Evolutionary conservation across 2,329 filamentous ascomycete genomes (phyloP).

Genomic region (Penicillium polonicum): DNA sequence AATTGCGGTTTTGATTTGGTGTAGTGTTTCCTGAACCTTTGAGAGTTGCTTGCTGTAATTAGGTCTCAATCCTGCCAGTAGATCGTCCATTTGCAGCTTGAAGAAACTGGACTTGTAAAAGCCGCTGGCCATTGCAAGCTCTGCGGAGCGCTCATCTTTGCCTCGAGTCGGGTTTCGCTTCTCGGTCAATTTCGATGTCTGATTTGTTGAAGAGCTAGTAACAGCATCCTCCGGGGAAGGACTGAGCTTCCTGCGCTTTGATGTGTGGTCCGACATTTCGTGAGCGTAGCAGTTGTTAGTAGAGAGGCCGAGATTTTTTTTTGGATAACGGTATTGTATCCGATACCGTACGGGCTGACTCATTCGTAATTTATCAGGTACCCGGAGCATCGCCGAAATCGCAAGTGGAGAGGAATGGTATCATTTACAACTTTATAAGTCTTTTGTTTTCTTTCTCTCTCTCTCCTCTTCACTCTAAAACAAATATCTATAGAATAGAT

Average conservation of each 20-base stretch:
- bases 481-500: not conserved
- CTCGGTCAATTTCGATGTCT: slow-evolving; percentile 33
- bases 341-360: slow-evolving; percentile 12
- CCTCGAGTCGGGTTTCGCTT: slow-evolving; percentile 21
- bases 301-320: slow-evolving; percentile 23
- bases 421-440: slow-evolving; percentile 6
- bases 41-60: slow-evolving; percentile 58
- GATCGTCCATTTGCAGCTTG: slow-evolving; percentile 65
- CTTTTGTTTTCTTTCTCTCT: not conserved
- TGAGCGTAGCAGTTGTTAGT: not conserved
- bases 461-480: slow-evolving; percentile 3
- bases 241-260: slow-evolving; percentile 51
- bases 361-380: slow-evolving; percentile 11
- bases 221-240: slow-evolving; percentile 28
- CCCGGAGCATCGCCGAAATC: slow-evolving; percentile 23
- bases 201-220: slow-evolving; percentile 12
- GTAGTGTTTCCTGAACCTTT: slow-evolving; percentile 54
- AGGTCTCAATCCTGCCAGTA: slow-evolving; percentile 57
- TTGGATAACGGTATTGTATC: slow-evolving; percentile 14
- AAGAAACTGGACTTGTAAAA: slow-evolving; percentile 67
- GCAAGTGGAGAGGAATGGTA: slow-evolving; percentile 14
- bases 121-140: slow-evolving; percentile 46
- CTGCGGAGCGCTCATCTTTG: slow-evolving; percentile 31
- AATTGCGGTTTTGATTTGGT: slow-evolving; percentile 56
- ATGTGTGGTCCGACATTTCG: slow-evolving; percentile 36